Base-by-base conservation (phyloP, 176 grass and related monocot species). In the Oryza nivara region DNA sequence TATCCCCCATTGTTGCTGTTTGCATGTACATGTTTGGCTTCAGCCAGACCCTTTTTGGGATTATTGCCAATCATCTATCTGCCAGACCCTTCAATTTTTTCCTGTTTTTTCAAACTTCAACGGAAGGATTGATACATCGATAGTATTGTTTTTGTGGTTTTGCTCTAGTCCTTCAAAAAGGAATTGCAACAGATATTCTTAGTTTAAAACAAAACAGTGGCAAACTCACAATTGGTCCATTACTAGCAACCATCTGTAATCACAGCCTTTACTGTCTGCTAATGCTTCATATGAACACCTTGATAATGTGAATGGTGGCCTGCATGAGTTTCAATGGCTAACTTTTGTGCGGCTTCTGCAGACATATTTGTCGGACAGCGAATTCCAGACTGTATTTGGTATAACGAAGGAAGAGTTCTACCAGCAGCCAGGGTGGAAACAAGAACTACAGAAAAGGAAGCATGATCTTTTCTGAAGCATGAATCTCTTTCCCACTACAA, bases 341-440 rank as follows among this genome's bases (percentile, higher is more conserved):
- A 84, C 19, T 76, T 68, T n/a, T 10, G 65, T 71, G 26, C 71
- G 80, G 13, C 1, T 76, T 87, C 46, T 91, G 82, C 90, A 99
- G 97, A 88, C 97, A 76, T 99, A 99, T 91, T 89, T 99, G 54
- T 89, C 92, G 0, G 90, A 96, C 71, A 82, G 73, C 7, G 97
- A 96, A 83, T 99, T 99, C 84, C 69, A 94, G 78, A 91, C 70
- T 36, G 75, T 92, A 17, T 86, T 99, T 74, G 90, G 92, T 17
- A 84, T 94, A 82, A 73, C 88, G 6, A 99, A 83, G 60, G 93
- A 96, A 64, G 86, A 89, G 25, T 99, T 99, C 84, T 91, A 99
- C 81, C 75, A 89, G 75, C 97, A 96, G 63, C 97, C 97, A 71
- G 91, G 92, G 72, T 99, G 97, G 97, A 99, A 99, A 89, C 93